Conservation (phyloP, 2,329 filamentous ascomycete species). For the Ilyonectria mors-panacis region DNA sequence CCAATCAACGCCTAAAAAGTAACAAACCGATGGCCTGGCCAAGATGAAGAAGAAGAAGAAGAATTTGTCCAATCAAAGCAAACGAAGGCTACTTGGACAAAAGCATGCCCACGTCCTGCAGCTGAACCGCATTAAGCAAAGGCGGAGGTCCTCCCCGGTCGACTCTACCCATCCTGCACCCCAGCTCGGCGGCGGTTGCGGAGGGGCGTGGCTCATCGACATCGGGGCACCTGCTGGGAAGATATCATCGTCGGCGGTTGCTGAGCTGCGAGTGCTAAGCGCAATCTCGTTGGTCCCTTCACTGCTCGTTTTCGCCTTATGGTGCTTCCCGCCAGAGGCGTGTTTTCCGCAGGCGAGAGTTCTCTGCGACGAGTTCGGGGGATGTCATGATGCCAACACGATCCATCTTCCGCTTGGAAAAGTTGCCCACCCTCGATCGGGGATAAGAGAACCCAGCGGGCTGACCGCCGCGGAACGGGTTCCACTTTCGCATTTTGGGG, state of each 20-base stretch:
- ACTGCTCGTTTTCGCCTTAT: conserved; percentile 48
- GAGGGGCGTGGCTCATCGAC: conserved; percentile 26
- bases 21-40: conserved; percentile 30
- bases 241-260: conserved; percentile 44
- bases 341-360: conserved; percentile 39
- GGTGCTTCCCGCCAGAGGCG: conserved; percentile 50
- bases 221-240: conserved; percentile 39
- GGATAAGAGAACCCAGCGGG: conserved; percentile 67
- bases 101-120: conserved; percentile 55
- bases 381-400: conserved; percentile 61
- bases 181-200: conserved; percentile 47
- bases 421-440: conserved; percentile 48
- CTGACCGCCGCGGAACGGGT: conserved; percentile 65
- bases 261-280: conserved; percentile 50
- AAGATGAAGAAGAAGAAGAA: conserved; percentile 4
- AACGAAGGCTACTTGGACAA: conserved; percentile 36
- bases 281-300: conserved; percentile 52
- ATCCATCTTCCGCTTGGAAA: conserved; percentile 48
- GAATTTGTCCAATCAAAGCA: conserved; percentile 5
- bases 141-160: conserved; percentile 49
- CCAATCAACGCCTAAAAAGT: conserved; percentile 44
- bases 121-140: conserved; percentile 46
- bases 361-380: conserved; percentile 55
- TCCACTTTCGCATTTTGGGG: conserved; percentile 56
- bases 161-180: conserved; percentile 51